Base-by-base conservation (phyloP, 2,329 filamentous ascomycete genomes). In the Aspergillus sergii region DNA sequence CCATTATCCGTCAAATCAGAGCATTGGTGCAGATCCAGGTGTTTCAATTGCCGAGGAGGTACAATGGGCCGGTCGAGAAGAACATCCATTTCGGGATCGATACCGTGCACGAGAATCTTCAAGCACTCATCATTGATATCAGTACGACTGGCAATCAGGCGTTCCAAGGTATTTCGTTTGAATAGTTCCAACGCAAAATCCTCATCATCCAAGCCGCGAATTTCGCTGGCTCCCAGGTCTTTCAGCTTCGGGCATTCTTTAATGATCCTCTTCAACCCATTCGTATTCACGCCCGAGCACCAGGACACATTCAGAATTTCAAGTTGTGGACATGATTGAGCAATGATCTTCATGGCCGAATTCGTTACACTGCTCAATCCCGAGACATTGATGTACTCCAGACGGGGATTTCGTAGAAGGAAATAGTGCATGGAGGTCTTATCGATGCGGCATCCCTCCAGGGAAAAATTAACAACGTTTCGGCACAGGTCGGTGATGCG, bases 381-480 rank as follows among this genome's bases (percentile, higher is more conserved):
- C 1, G 92, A 92, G 43, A 99, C 81, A 72, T 97, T 97, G 70
- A 98, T 84, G 71, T 93, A 89, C n/a, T 91, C 86, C 41, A 99
- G 85, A 59, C 88, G 87, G 60, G 85, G 85, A 75, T 98, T 98
- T 59, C 88, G 88, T 60, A 95, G 82, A 10, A 99, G 82, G 72
- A 88, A 91, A 76, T 92, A 91, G 61, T 97, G 85, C 0, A 94
- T 91, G 4, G 88, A 86, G 41, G 88, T 88, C 62, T 91, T 88
- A 69, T 97, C 91, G 66, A 96, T 95, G 50, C 90, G 88, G 74
- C 93, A 97, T 6, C 93, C 95, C 79, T 98, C 93, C 19, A 98
- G 84, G 1, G 91, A 96, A 59, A 94, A 91, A 72, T 92, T 92
- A 73, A 93, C 88, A 28, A 99, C 84, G 72, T 98, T 98, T 69